phyloP scores from a whole-genome alignment of 805 yeast genomes.

The Saturnispora serradocipensis region DNA sequence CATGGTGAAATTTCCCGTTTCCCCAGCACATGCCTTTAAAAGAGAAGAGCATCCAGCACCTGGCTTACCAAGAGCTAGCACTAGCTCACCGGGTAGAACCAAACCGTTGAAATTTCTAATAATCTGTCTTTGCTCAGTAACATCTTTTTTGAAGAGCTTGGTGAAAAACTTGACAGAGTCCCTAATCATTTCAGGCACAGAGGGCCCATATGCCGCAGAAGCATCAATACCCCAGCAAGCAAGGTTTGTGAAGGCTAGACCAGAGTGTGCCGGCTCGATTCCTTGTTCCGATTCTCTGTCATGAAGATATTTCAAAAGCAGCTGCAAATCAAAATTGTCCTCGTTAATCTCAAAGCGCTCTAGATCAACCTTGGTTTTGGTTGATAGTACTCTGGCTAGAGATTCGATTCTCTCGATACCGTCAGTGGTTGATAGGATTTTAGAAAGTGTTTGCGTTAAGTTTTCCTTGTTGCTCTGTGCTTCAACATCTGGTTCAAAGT shows the following conservation, averaged over 20 bases:
- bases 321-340: conserved; percentile 38
- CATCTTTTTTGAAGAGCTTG: conserved; percentile 25
- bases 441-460: conserved; percentile 22
- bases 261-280: conserved; percentile 40
- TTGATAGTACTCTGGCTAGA: conserved; percentile 40
- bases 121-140: conserved; percentile 28
- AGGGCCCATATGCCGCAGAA: conserved; percentile 43
- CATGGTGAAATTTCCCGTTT: conserved; percentile 34
- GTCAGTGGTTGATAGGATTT: conserved; percentile 18
- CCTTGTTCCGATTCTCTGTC: conserved; percentile 34
- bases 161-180: conserved; percentile 24
- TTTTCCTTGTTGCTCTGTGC: conserved; percentile 17
- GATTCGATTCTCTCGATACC: conserved; percentile 33
- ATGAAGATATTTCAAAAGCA: conserved; percentile 33
- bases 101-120: conserved; percentile 36
- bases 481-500: conserved; percentile 11
- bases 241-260: conserved; percentile 38
- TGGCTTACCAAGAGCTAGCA: conserved; percentile 62
- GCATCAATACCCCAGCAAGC: conserved; percentile 43
- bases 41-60: conserved; percentile 77
- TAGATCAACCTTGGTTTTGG: conserved; percentile 38
- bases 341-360: conserved; percentile 36
- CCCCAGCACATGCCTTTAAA: conserved; percentile 52
- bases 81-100: conserved; percentile 53
- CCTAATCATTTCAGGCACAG: conserved; percentile 35